Base-by-base conservation (phyloP, 78 protist species). In the Emiliania huxleyi region DNA sequence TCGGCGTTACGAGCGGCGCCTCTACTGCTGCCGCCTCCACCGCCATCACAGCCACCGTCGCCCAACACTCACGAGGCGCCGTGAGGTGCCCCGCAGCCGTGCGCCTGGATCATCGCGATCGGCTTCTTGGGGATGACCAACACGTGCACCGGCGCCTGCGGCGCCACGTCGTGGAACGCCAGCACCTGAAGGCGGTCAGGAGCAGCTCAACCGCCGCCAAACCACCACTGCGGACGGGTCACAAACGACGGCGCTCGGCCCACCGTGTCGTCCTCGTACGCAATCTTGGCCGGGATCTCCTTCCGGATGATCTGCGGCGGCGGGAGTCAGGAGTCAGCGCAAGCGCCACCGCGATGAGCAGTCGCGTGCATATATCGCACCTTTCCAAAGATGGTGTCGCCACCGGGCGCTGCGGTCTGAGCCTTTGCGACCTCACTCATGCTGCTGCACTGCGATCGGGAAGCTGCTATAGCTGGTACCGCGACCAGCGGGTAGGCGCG, bases 121-220 rank as follows among this genome's bases (percentile, higher is more conserved):
- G 25, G 69, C 46, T n/a, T 35, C 56, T 93, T 93, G 23, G 96
- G 96, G 71, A 95, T 92, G 90, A 95, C 91, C 22, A 95, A 87
- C 73, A 93, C 35, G 91, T 95, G 96, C 37, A 38, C 48, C n/a
- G 96, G 95, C 40, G 96, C 96, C 26, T 48, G 73, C 2, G 96
- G 95, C 45, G 5, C 52, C 43, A 95, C 35, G 90, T 95, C 96
- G 26, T 43, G 40, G 79, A 95, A 93, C 35, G 94, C 96, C 12
- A 93, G 90, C 29, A 52, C n/a, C n/a, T n/a, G n/a, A n/a, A n/a
- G n/a, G n/a, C n/a, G n/a, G n/a, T n/a, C n/a, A n/a, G n/a, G n/a
- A n/a, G n/a, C n/a, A 90, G 23, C 25, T 69, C 23, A 69, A 69
- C 38, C 25, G 25, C 25, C 38, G 75, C 23, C 38, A 69, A 29